Evolutionary conservation across 2,329 filamentous ascomycete species (phyloP).

Genomic region (Neonectria ditissima): DNA sequence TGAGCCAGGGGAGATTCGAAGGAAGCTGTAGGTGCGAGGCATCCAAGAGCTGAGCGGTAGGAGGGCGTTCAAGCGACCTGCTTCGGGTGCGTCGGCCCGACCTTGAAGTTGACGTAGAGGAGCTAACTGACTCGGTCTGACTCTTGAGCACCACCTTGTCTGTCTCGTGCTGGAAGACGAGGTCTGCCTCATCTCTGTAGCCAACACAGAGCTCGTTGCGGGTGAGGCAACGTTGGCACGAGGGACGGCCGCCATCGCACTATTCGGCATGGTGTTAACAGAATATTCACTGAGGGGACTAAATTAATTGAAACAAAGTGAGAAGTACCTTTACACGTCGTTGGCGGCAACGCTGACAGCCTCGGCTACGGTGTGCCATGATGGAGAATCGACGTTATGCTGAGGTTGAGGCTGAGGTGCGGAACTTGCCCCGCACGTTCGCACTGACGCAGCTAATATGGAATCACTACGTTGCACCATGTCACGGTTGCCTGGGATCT

Average conservation of each 20-base stretch:
- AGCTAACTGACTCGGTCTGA: constrained; percentile 25
- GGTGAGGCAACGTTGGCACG: constrained; percentile 57
- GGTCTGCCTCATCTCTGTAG: constrained; percentile 50
- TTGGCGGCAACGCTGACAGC: background rate
- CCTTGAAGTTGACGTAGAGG: constrained; percentile 16
- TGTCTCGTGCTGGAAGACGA: constrained; percentile 54
- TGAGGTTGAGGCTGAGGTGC: background rate
- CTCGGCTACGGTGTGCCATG: background rate
- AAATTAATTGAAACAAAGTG: background rate
- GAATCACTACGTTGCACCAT: background rate
- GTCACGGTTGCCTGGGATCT: background rate
- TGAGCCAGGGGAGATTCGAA: constrained; percentile 42
- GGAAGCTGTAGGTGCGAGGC: constrained; percentile 3
- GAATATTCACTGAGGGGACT: too few relatives aligned
- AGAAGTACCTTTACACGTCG: background rate
- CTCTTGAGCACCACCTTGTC: constrained; percentile 52
- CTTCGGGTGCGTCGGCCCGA: constrained; percentile 27
- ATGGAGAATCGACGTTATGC: background rate
- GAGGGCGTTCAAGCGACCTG: constrained; percentile 26
- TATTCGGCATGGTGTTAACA: background rate
- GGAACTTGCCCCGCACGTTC: background rate
- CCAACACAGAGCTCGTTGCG: constrained; percentile 37
- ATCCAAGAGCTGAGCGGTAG: constrained; percentile 10
- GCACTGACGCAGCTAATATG: background rate
- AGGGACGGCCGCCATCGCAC: background rate